These are phyloP conservation scores for Spathaspora gorwiae DNA, from an alignment of 805 yeast genomes.

Conservation along the genomic window DNA sequence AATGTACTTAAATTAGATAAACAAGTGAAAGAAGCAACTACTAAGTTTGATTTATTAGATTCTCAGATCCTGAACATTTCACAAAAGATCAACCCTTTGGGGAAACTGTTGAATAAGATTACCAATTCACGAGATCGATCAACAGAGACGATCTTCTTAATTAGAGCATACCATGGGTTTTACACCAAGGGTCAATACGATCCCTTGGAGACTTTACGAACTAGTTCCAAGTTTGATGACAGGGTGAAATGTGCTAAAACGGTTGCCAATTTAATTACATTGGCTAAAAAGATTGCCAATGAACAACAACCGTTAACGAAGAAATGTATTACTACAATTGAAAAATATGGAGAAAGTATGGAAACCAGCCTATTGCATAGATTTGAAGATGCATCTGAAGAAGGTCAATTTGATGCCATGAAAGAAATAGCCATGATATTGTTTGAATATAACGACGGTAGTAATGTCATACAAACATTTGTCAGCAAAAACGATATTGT, in stretches of 20 bases:
- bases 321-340: constrained; percentile 43
- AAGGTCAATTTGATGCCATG: constrained; percentile 65
- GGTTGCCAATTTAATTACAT: constrained; percentile 57
- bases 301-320: constrained; percentile 45
- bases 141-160: constrained; percentile 63
- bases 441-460: constrained; percentile 79
- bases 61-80: constrained; percentile 52
- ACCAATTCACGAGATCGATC: constrained; percentile 74
- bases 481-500: constrained; percentile 76
- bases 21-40: constrained; percentile 42
- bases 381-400: constrained; percentile 71
- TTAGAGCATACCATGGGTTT: constrained; percentile 74
- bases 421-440: constrained; percentile 71
- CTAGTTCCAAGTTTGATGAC: constrained; percentile 44
- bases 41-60: constrained; percentile 49
- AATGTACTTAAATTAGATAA: constrained; percentile 56
- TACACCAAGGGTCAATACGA: constrained; percentile 50
- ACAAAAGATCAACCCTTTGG: constrained; percentile 61
- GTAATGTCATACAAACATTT: constrained; percentile 74
- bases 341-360: constrained; percentile 69
- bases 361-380: constrained; percentile 65
- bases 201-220: constrained; percentile 56
- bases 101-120: constrained; percentile 60
- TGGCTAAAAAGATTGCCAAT: constrained; percentile 62
- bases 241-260: constrained; percentile 64